Evolutionary conservation across 2,329 filamentous ascomycete genomes (phyloP).

Genomic region (Fusarium robinianum): DNA sequence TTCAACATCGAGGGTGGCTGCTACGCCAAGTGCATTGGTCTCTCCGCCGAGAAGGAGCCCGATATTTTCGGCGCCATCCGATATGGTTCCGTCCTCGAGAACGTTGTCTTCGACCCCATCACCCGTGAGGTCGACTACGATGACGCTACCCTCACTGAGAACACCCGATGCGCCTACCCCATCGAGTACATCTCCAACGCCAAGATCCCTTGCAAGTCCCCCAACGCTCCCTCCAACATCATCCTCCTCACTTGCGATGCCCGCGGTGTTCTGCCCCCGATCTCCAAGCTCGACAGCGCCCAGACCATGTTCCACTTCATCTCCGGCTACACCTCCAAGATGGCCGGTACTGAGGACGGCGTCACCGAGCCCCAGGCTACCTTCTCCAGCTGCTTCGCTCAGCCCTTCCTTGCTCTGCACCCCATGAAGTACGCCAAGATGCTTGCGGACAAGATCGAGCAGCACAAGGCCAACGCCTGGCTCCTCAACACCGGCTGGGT

Average conservation of each 20-base stretch:
- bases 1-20: constrained; percentile 99
- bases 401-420: constrained; percentile 98
- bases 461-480: constrained; percentile 96
- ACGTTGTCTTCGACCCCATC: constrained; percentile 93
- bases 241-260: constrained; percentile 98
- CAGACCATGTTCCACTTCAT: constrained; percentile 99
- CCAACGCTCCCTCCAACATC: constrained; percentile 93
- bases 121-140: constrained; percentile 95
- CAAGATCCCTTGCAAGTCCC: constrained; percentile 93
- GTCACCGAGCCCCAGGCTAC: constrained; percentile 97
- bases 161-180: constrained; percentile 97
- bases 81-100: constrained; percentile 97
- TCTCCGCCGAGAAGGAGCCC: constrained; percentile 98
- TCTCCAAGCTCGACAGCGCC: constrained; percentile 91
- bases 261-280: constrained; percentile 93
- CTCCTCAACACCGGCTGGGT: constrained; percentile 98
- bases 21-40: constrained; percentile 98
- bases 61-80: constrained; percentile 96
- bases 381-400: constrained; percentile 98
- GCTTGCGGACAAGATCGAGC: constrained; percentile 96
- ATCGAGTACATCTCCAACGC: constrained; percentile 99
- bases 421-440: constrained; percentile 99
- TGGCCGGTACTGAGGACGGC: constrained; percentile 98
- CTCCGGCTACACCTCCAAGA: constrained; percentile 99
- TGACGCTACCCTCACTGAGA: constrained; percentile 92